Conservation (phyloP, 2,329 filamentous ascomycete species). For the Helotiales sp. region DNA sequence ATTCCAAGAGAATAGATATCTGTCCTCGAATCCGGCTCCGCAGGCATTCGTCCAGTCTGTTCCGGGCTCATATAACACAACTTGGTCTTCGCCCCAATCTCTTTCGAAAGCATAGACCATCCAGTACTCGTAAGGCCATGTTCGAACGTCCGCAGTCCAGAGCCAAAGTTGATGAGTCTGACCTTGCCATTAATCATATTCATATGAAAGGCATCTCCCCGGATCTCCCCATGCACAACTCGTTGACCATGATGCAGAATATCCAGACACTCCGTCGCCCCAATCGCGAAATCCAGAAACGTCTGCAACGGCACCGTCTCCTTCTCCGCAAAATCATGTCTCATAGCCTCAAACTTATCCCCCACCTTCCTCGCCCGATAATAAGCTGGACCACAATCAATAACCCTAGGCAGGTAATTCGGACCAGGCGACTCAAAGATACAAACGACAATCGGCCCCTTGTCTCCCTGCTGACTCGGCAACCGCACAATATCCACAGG, state of each 20-base stretch:
- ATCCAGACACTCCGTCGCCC: slow-evolving; percentile 81
- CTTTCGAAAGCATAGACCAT: slow-evolving; percentile 80
- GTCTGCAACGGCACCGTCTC: slow-evolving; percentile 68
- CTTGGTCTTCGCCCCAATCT: slow-evolving; percentile 85
- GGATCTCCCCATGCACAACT: slow-evolving; percentile 86
- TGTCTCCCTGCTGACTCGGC: slow-evolving; percentile 66
- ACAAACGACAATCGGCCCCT: slow-evolving; percentile 70
- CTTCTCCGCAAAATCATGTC: slow-evolving; percentile 44
- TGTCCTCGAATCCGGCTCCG: slow-evolving; percentile 86
- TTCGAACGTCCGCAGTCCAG: slow-evolving; percentile 84
- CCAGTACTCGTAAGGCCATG: slow-evolving; percentile 83
- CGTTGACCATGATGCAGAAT: slow-evolving; percentile 87
- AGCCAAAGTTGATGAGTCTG: slow-evolving; percentile 82
- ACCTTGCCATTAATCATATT: slow-evolving; percentile 69
- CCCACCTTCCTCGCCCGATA: slow-evolving; percentile 57
- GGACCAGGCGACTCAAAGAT: slow-evolving; percentile 78
- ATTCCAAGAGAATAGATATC: slow-evolving; percentile 93
- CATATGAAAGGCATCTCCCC: slow-evolving; percentile 89
- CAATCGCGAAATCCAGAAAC: slow-evolving; percentile 90
- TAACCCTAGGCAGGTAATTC: slow-evolving; percentile 69
- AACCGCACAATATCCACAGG: slow-evolving; percentile 79
- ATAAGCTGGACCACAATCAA: slow-evolving; percentile 77
- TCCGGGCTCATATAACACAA: slow-evolving; percentile 91
- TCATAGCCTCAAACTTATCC: slow-evolving; percentile 41
- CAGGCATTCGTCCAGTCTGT: slow-evolving; percentile 89